Base-by-base conservation (phyloP, 805 yeast species). In the Candida mattraensis region DNA sequence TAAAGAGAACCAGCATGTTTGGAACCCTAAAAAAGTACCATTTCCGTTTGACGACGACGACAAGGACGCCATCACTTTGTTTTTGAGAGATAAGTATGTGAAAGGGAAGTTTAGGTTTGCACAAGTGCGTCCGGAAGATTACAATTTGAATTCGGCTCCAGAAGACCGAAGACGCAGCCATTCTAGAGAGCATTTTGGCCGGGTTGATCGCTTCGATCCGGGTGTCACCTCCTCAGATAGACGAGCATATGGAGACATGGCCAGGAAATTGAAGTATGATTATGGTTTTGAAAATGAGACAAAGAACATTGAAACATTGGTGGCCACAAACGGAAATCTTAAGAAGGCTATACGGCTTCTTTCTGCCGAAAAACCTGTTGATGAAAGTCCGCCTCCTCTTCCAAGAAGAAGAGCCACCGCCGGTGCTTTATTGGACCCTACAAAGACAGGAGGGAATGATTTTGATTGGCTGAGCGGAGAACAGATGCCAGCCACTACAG, bases 11-110 rank as follows among this genome's bases (percentile, higher is more conserved):
- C 70, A 64, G 38, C 58, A 64, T 23, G 54, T 72, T 26, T 86
- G 94, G 93, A 87, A 86, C 53, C 74, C 84, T 2, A 72, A 72
- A 44, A 65, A 68, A 32, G 76, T 66, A 17, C 86, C 87, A 0
- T 83, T 83, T 51, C 93, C 93, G 7, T 79, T 59, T 41, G 89
- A 83, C 51, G 87, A 77, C 15, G 91, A 83, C 48, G 88, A 78
- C 51, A 83, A 61, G 41, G 69, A 58, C 20, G 67, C 64, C 1
- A 74, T 83, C 18, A 82, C 74, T 37, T 64, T 69, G 39, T 86
- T 64, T 60, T 60, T 86, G 28, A 68, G 82, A 44, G 78, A 81
- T 30, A 86, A 86, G 54, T 86, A 86, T 57, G 61, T 83, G 15
- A 49, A 60, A n/a, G 87, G 88, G 1, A 70, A 65, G 39, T 86